Evolutionary conservation across 306 rosid genomes (phyloP), one percentile per base, ranked within the genome.

Genomic region (Potentilla sterilis): DNA sequence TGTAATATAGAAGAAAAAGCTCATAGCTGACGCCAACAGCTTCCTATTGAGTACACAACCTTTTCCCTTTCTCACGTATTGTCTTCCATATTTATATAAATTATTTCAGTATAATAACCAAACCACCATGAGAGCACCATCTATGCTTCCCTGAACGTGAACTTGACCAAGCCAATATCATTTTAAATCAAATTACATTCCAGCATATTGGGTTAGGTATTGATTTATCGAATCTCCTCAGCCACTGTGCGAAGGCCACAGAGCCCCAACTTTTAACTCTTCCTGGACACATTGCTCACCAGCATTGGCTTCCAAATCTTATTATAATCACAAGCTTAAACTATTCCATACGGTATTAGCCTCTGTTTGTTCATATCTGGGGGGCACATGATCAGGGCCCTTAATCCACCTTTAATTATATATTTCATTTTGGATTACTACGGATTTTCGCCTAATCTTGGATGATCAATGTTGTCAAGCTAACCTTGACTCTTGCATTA

Each of bases 131-230:
- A 28, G 28, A 22, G 1, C 34, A 35, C 68, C 44, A 16, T 63
- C 68, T 35, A 63, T 64, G 72, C 78, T 51, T 35, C 64, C 52
- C 51, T 48, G 1, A 75, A 64, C 72, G 51, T 35, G 43, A 46
- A n/a, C 49, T 37, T 35, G 46, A 57, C 32, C 67, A 24, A 72
- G 73, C 58, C 73, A 46, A 69, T 18, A 24, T 12, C 28, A 16
- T 2, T 58, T 46, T 58, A 4, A 57, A 77, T 63, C 3, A 72
- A 78, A 72, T 51, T 3, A 14, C 66, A 73, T 47, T 59, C 61
- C 43, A 34, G 58, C 63, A 22, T 73, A 66, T 79, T 76, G 83
- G 88, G 81, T 84, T 87, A 86, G 92, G 93, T 91, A 34, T 65
- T 48, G 90, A 89, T 86, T 58, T 68, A n/a, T 76, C 55, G 78